Evolutionary conservation across 805 yeast species (phyloP).

Genomic region (Naumovozyma dairenensis): DNA sequence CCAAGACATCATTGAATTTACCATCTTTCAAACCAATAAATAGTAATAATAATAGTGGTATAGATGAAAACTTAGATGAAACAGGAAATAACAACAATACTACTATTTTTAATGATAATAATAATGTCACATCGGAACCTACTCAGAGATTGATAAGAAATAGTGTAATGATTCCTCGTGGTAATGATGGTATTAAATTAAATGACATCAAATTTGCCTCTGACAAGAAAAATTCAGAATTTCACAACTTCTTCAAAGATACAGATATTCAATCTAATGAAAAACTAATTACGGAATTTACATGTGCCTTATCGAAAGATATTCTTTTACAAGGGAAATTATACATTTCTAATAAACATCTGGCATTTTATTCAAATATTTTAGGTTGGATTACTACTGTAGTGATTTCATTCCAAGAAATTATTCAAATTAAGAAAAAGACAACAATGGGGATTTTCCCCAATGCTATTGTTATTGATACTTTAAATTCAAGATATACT

Average conservation of each 20-base stretch:
- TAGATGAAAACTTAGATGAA: too few species aligned
- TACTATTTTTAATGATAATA: too few species aligned
- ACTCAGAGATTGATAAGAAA: too few species aligned
- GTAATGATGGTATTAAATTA: too few species aligned
- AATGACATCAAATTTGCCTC: constrained; percentile 29
- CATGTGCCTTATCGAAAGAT: constrained; percentile 59
- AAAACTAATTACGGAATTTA: constrained; percentile 47
- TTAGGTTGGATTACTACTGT: constrained; percentile 58
- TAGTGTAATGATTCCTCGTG: too few species aligned
- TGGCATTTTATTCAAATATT: constrained; percentile 58
- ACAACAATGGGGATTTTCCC: constrained; percentile 61
- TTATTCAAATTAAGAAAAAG: constrained; percentile 53
- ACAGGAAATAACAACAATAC: too few species aligned
- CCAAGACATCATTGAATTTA: too few species aligned
- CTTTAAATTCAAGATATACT: constrained; percentile 49
- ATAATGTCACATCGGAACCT: too few species aligned
- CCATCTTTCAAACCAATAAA: too few species aligned
- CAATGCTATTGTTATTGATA: constrained; percentile 54
- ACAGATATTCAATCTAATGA: constrained; percentile 28
- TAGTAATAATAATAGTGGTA: too few species aligned
- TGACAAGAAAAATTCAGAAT: constrained; percentile 46
- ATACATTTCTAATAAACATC: constrained; percentile 44
- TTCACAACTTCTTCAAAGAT: constrained; percentile 48
- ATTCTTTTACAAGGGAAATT: constrained; percentile 59
- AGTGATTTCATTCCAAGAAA: constrained; percentile 48